Evolutionary conservation across 2,329 filamentous ascomycete genomes (phyloP), one percentile per base, ranked within the genome.

Genomic region (Exophiala oligosperma): DNA sequence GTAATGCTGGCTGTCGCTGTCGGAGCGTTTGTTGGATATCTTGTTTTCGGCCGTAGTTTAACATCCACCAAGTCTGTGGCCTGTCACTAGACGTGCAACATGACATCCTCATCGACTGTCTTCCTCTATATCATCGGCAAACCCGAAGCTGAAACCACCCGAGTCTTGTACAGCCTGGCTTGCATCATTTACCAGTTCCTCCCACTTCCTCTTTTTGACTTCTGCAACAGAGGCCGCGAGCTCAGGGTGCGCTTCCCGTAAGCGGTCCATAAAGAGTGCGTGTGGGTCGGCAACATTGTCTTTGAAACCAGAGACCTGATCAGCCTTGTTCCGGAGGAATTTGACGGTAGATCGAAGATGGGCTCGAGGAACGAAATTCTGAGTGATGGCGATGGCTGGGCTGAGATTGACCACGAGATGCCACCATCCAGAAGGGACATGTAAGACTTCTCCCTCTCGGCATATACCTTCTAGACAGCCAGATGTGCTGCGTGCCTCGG

Each of bases 351-450:
- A 85, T 0, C 82, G 78, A 1, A 97, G 75, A 67, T 93, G 88
- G 3, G 85, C 85, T 40, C 76, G 74, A 0, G 94, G 92, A 11
- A 97, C 90, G 70, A 97, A 97, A 71, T 97, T 97, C 72, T 97
- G 93, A 6, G 93, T 97, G 64, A 97, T 81, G 3, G 93, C 94
- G 63, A 97, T 89, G 44, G 90, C 89, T 11, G 84, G 81, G 66
- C 92, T 89, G 1, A 96, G 77, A 69, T 97, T 97, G 47, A 97
- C 87, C 8, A 97, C 94, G 32, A 97, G 78, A 78, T 97, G 93
- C 87, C 94, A 97, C 93, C 93, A 97, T 4, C 93, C 92, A 52
- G 88, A 92, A 0, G 94, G 93, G 4, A 97, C 93, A 70, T 97
- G 91, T 50, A 97, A 75, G 14, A 97, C 87, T 73, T 97, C 94